A percentile compares a stretch with the other conserved stretches of the same genome.
These are phyloP conservation scores for Penicillium palitans DNA, from an alignment of 2,329 filamentous ascomycete species.

Conservation along the genomic window DNA sequence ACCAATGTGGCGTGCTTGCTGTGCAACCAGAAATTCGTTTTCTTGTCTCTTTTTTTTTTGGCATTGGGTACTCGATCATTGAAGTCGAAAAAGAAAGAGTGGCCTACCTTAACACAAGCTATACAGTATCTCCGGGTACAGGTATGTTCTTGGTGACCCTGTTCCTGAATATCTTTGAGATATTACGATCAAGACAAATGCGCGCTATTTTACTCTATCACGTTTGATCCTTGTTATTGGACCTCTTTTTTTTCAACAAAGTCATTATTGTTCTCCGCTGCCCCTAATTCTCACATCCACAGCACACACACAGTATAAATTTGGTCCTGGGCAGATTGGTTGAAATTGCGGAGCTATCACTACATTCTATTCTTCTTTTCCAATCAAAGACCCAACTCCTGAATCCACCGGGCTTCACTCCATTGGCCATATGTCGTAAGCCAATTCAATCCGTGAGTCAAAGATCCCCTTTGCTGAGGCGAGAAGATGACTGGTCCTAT, in stretches of 20 bases:
- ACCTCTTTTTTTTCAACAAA: neutral
- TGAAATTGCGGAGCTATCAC: too few relatives aligned
- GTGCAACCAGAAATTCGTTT: neutral
- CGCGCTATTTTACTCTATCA: neutral
- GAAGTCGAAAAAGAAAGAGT: neutral
- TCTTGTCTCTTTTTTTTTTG: neutral
- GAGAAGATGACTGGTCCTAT: too few relatives aligned
- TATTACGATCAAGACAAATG: neutral
- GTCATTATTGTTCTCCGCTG: neutral
- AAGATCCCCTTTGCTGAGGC: too few relatives aligned
- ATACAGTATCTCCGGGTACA: neutral
- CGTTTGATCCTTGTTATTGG: neutral
- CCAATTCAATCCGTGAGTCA: too few relatives aligned
- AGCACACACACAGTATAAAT: neutral
- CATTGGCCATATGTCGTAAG: too few relatives aligned
- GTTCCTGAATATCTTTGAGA: neutral
- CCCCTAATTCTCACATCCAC: neutral
- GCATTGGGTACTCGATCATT: neutral
- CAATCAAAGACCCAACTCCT: too few relatives aligned
- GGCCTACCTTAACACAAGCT: neutral
- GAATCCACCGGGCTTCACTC: too few relatives aligned
- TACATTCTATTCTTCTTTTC: too few relatives aligned
- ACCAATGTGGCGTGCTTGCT: neutral
- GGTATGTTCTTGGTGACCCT: neutral
- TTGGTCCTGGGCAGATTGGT: too few relatives aligned